Evolutionary conservation across 805 yeast genomes (phyloP).

Genomic region (Zygotorulaspora florentina): DNA sequence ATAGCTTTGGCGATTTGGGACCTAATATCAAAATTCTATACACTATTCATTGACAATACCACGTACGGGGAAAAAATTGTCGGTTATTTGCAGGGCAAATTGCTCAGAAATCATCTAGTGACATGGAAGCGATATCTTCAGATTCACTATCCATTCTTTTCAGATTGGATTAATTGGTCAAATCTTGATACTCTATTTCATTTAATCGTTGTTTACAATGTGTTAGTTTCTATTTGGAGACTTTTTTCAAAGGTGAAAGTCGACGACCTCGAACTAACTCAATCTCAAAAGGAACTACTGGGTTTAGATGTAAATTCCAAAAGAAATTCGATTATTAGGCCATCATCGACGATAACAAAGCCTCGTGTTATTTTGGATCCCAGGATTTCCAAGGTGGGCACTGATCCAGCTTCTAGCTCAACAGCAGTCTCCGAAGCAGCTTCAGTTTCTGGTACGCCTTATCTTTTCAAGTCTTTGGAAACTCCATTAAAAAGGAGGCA

Average conservation of each 20-base stretch:
- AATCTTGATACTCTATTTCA: conserved; percentile 28
- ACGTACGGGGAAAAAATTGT: conserved; percentile 12
- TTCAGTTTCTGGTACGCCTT: conserved; percentile 20
- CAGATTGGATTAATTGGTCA: conserved; percentile 15
- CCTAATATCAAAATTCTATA: conserved; percentile 22
- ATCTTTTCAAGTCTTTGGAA: conserved; percentile 28
- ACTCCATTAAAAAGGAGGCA: conserved; percentile 25
- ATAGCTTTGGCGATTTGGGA: conserved; percentile 32
- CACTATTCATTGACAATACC: conserved; percentile 19
- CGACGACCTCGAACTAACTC: conserved; percentile 32
- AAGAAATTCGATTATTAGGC: background rate
- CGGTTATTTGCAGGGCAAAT: conserved; percentile 15
- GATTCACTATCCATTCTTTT: conserved; percentile 8
- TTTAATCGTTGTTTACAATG: conserved; percentile 30
- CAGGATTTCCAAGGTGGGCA: background rate
- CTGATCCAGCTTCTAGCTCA: background rate
- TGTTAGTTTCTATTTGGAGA: conserved; percentile 30
- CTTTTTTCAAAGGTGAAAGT: conserved; percentile 32
- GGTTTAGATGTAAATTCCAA: conserved; percentile 27
- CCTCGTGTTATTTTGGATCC: conserved; percentile 17
- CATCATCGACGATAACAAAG: conserved; percentile 6
- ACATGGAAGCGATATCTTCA: conserved; percentile 7
- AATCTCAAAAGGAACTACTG: conserved; percentile 34
- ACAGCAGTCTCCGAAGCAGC: background rate
- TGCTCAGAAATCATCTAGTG: conserved; percentile 18